phyloP scores from a whole-genome alignment of 208 protist species.

The Borovskyia barvae region DNA sequence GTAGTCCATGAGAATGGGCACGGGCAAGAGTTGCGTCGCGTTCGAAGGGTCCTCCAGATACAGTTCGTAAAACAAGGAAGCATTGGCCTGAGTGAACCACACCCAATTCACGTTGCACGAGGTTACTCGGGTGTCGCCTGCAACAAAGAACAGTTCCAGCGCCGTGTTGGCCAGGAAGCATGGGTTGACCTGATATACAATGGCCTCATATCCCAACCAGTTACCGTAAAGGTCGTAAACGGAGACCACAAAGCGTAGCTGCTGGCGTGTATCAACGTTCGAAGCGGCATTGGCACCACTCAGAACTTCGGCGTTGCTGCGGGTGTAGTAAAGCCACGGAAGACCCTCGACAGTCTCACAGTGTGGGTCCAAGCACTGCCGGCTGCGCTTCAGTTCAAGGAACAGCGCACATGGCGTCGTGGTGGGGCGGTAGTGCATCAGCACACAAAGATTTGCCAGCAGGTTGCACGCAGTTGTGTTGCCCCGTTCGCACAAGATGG shows the following conservation, averaged over 20 bases:
- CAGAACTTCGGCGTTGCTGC: conserved; percentile 38
- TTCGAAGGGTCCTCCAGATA: conserved; percentile 64
- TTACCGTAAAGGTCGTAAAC: conserved; percentile 59
- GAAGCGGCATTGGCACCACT: conserved; percentile 3
- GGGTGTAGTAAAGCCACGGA: conserved; percentile 68
- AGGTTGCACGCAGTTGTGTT: conserved; percentile 58
- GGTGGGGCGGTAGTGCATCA: conserved; percentile 49
- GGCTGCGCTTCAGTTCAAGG: conserved; percentile 24
- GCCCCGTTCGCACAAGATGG: conserved; percentile 42
- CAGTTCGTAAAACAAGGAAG: conserved; percentile 67
- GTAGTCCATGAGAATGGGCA: conserved; percentile 68
- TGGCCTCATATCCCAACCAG: conserved; percentile 35
- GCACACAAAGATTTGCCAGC: conserved; percentile 75
- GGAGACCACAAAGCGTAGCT: conserved; percentile 53
- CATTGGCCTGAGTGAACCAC: conserved; percentile 30
- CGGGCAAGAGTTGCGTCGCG: conserved; percentile 41
- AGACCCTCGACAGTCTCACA: conserved; percentile 33
- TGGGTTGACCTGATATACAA: conserved; percentile 54
- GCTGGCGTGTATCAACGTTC: conserved; percentile 9
- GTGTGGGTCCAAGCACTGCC: conserved; percentile 18
- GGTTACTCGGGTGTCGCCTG: conserved; percentile 35
- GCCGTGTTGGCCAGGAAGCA: conserved; percentile 45
- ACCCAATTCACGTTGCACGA: conserved; percentile 43
- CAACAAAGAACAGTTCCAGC: conserved; percentile 37
- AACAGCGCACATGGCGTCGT: conserved; percentile 65